Evolutionary conservation across 192 early-diverging fungal genomes (phyloP).

Genomic region (Backusella mclennaniae): DNA sequence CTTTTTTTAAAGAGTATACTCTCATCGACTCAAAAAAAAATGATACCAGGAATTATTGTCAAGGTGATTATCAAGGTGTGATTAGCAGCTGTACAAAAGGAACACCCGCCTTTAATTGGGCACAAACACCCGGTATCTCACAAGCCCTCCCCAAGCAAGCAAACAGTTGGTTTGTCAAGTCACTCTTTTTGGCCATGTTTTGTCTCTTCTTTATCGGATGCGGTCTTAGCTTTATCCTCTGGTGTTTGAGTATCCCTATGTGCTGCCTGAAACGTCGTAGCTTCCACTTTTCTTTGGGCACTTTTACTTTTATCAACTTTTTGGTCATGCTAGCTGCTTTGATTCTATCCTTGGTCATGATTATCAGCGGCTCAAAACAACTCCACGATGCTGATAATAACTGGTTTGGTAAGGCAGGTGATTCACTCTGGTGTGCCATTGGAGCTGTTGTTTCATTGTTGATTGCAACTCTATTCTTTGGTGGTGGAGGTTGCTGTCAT

Average conservation of each 20-base stretch:
- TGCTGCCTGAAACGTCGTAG: not conserved
- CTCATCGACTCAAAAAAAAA: not conserved
- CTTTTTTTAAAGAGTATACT: no score
- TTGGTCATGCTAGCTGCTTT: slow-evolving; percentile 12
- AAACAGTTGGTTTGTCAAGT: not conserved
- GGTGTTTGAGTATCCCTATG: slow-evolving; percentile 15
- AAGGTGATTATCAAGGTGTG: not conserved
- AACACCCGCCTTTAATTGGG: slow-evolving; percentile 18
- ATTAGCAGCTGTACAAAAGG: not conserved
- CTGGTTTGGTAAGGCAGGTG: slow-evolving; percentile 9
- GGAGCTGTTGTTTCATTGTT: slow-evolving; percentile 10
- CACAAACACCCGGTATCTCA: slow-evolving; percentile 14
- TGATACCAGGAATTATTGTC: slow-evolving; percentile 21
- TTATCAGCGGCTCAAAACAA: not conserved
- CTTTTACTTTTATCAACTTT: slow-evolving; percentile 4
- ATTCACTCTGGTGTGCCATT: slow-evolving; percentile 15
- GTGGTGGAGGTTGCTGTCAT: not conserved
- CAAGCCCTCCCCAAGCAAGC: not conserved
- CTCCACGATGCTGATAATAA: not conserved
- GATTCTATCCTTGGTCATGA: slow-evolving; percentile 8
- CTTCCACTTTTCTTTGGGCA: slow-evolving; percentile 7
- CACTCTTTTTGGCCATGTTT: slow-evolving; percentile 20
- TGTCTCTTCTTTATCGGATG: slow-evolving; percentile 14
- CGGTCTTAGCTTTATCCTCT: slow-evolving; percentile 18
- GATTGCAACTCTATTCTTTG: not conserved